phyloP scores from a whole-genome alignment of 306 rosid species.

The Urtica urens region DNA sequence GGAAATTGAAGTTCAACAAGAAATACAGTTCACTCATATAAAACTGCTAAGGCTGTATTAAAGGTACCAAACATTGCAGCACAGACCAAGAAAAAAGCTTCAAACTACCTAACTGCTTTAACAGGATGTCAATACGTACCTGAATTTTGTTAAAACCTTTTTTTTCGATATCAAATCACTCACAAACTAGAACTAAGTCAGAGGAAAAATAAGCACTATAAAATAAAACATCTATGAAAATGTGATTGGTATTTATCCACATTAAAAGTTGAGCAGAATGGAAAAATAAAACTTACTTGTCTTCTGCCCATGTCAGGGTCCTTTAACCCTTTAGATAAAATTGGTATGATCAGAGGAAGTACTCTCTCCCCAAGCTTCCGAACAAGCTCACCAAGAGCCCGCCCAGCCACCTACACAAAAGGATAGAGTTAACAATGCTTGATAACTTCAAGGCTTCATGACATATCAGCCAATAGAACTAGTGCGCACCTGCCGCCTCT shows the following conservation, averaged over 20 bases:
- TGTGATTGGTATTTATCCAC: background rate
- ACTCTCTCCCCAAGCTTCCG: slow-evolving; percentile 98
- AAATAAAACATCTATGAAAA: background rate
- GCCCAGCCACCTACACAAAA: slow-evolving; percentile 75
- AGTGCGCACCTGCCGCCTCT: slow-evolving; percentile 79
- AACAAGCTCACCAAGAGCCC: slow-evolving; percentile 96
- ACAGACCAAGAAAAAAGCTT: too few species aligned
- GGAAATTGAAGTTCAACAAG: too few species aligned
- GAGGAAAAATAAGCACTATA: background rate
- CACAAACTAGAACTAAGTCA: too few species aligned
- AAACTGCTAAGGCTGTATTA: too few species aligned
- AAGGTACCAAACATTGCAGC: too few species aligned
- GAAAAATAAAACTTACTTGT: slow-evolving; percentile 45
- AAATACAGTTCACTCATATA: too few species aligned
- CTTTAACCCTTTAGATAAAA: slow-evolving; percentile 71
- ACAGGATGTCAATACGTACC: too few species aligned
- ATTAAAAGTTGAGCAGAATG: too few species aligned
- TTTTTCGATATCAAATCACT: too few species aligned
- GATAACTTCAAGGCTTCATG: too few species aligned
- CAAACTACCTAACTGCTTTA: too few species aligned
- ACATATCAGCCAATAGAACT: slow-evolving; percentile 2
- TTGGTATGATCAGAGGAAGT: slow-evolving; percentile 88
- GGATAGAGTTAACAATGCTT: slow-evolving; percentile 4
- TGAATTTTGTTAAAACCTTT: too few species aligned
- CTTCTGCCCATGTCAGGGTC: slow-evolving; percentile 70